Base-by-base conservation (phyloP, 2,329 filamentous ascomycete species). In the Penicillium sumatraense region DNA sequence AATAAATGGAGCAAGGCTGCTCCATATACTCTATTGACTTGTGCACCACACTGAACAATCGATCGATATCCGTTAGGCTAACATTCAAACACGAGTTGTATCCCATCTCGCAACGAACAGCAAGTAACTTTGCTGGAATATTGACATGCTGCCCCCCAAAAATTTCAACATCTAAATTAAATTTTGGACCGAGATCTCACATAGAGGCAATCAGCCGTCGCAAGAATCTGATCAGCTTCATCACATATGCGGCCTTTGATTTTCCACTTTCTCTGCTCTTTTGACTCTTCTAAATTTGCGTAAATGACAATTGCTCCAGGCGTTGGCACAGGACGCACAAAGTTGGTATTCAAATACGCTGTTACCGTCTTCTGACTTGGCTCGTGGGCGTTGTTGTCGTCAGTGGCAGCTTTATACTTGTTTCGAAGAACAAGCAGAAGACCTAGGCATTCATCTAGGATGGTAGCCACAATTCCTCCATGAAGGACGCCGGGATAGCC, bases 381-480 rank as follows among this genome's bases (percentile, higher is more conserved):
- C 3, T 18, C 33, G 33, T 9, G 58, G 3, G 61, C 52, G 5
- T 55, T 58, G 3, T 44, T 44, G n/a, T 46, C 27, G 3, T 35
- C 20, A n/a, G n/a, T n/a, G n/a, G n/a, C n/a, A 41, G 38, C 21
- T 20, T 47, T 21, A 6, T 16, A 49, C 14, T 18, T 50, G 27
- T 33, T 42, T 36, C 61, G 13, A 33, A 41, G n/a, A 3, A 47
- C 52, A 24, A 66, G 26, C 3, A 64, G 48, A 1, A 64, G 31
- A 3, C 65, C 67, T 52, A 66, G 64, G 14, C 49, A 56, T 53
- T 67, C 66, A 44, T 71, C 68, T 13, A 71, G 49, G 6, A 71
- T 45, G 4, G 62, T 61, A 7, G 64, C 62, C 3, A 65, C 59
- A 23, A 69, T 63, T 9, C 68, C 68, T 33, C 68, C 68, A 42